Conservation (phyloP, 371 early-diverging fungal genomes). For the Mortierella sp. region DNA sequence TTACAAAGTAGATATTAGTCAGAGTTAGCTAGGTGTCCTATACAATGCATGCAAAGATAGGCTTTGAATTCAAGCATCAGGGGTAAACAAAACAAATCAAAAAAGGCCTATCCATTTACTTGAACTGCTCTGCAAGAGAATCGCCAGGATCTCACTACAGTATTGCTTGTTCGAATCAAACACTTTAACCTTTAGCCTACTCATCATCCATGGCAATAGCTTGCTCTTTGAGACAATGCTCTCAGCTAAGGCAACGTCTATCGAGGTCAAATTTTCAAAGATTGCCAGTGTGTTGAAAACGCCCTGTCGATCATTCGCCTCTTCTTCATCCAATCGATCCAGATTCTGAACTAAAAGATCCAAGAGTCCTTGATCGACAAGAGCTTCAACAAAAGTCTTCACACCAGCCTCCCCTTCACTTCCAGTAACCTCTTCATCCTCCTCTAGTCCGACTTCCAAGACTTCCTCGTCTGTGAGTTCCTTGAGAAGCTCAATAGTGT, state of each 20-base stretch:
- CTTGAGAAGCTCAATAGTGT: conserved; percentile 85
- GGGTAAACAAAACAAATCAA: conserved; percentile 9
- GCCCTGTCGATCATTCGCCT: conserved; percentile 86
- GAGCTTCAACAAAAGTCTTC: conserved; percentile 73
- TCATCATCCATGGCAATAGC: conserved; percentile 80
- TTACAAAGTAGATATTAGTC: background rate
- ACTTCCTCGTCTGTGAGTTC: conserved; percentile 95
- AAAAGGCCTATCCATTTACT: conserved; percentile 53
- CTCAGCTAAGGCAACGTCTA: conserved; percentile 78
- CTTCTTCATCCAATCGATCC: conserved; percentile 82
- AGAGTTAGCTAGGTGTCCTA: background rate
- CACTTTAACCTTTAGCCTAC: conserved; percentile 69
- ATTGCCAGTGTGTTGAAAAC: conserved; percentile 89
- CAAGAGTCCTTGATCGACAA: conserved; percentile 83
- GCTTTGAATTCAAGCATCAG: background rate
- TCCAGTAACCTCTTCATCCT: conserved; percentile 66
- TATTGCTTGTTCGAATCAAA: conserved; percentile 88
- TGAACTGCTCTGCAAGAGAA: conserved; percentile 81
- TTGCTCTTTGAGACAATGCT: conserved; percentile 72
- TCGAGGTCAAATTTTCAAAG: conserved; percentile 86
- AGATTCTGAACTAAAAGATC: conserved; percentile 86
- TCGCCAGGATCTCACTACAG: conserved; percentile 88
- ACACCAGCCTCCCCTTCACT: conserved; percentile 78
- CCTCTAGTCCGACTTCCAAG: conserved; percentile 56
- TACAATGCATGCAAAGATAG: background rate